A percentile compares a stretch with the other conserved stretches of the same genome.
Evolutionary conservation across 139 green algal species (phyloP).

Genomic region (Raphidocelis subcapitata): DNA sequence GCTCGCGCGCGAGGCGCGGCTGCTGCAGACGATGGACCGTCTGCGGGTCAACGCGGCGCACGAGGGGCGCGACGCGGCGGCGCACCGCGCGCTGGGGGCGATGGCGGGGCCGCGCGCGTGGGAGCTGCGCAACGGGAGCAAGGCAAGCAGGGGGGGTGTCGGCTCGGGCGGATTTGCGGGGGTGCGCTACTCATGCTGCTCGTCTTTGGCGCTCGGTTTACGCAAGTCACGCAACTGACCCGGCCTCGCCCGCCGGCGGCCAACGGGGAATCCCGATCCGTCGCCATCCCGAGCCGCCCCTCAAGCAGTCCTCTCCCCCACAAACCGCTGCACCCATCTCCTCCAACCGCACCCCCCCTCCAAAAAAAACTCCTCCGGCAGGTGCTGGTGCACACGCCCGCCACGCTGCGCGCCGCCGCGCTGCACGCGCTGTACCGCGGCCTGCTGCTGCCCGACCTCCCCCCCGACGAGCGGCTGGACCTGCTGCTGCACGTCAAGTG

Average conservation of each 20-base stretch:
- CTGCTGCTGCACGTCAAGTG: constrained; percentile 91
- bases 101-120: constrained; percentile 70
- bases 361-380: no score
- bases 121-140: constrained; percentile 50
- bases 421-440: constrained; percentile 79
- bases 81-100: constrained; percentile 39
- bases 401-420: constrained; percentile 76
- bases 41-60: constrained; percentile 18
- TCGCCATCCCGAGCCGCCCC: no score
- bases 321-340: no score
- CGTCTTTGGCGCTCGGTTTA: no score
- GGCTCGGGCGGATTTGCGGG: background rate
- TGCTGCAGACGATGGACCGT: constrained; percentile 65
- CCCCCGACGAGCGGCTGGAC: constrained; percentile 76
- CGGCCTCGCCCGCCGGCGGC: no score
- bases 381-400: constrained; percentile 79
- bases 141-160: background rate
- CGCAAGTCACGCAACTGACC: no score
- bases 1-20: constrained; percentile 78
- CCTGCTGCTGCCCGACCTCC: constrained; percentile 56
- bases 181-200: background rate
- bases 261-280: no score
- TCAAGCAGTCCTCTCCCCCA: no score
- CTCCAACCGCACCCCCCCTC: no score
- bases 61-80: background rate